Evolutionary conservation across 1,284 basidiomycete genomes (phyloP).

Genomic region (Marasmius tenuissimus): DNA sequence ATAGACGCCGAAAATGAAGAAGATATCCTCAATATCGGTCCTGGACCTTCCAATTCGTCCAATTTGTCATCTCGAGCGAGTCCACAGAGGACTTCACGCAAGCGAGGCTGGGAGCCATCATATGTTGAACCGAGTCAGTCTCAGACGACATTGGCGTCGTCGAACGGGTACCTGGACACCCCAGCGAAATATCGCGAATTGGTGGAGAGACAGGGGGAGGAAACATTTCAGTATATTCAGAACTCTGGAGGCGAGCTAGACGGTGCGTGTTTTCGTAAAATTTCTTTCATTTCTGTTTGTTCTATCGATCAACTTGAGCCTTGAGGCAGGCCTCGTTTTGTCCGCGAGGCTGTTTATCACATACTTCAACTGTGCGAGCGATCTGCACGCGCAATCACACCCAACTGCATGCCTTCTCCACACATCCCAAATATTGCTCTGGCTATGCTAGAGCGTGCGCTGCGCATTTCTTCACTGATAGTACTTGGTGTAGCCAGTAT

Average conservation of each 20-base stretch:
- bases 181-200: constrained; percentile 62
- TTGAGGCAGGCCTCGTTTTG: background rate
- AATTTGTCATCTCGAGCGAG: constrained; percentile 7
- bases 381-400: background rate
- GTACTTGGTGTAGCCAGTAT: background rate
- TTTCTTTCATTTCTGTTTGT: background rate
- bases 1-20: background rate
- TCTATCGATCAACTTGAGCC: background rate
- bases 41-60: background rate
- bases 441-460: background rate
- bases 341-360: background rate
- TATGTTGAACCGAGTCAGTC: constrained; percentile 54
- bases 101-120: constrained; percentile 71
- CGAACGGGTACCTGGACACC: constrained; percentile 63
- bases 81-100: constrained; percentile 34
- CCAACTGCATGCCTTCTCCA: background rate
- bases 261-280: background rate
- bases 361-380: background rate
- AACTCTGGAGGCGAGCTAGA: background rate
- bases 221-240: constrained; percentile 37
- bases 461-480: background rate
- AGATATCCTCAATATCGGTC: background rate
- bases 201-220: constrained; percentile 30
- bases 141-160: constrained; percentile 48
- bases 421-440: background rate